Evolutionary conservation across 768 basidiomycete species (phyloP).

Genomic region (Kwoniella mangroviensis): DNA sequence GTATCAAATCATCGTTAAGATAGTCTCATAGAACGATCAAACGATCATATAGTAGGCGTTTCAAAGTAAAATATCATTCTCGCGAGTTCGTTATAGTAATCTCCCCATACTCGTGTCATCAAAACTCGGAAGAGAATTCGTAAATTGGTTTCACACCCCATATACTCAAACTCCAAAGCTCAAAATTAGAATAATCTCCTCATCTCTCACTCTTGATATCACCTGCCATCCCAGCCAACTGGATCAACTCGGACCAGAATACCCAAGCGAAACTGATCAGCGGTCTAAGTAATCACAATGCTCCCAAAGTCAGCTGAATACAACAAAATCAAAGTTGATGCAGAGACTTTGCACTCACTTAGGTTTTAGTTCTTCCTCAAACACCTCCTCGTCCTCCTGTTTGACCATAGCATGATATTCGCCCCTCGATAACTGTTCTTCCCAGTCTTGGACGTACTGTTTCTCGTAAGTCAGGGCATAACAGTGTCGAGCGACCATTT

Average conservation of each 20-base stretch:
- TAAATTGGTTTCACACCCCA: background rate
- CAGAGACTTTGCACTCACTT: conserved; percentile 30
- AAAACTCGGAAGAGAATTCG: background rate
- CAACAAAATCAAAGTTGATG: background rate
- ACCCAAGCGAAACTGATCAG: conserved; percentile 55
- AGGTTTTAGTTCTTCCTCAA: conserved; percentile 29
- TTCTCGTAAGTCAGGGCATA: conserved; percentile 54
- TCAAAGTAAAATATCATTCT: no score
- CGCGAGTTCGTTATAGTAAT: no score
- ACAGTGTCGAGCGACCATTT: conserved; percentile 51
- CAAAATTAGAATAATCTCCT: background rate
- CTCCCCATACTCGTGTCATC: no score
- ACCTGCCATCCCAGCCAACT: conserved; percentile 29
- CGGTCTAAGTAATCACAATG: conserved; percentile 23
- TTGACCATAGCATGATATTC: conserved; percentile 23
- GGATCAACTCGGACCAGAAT: conserved; percentile 48
- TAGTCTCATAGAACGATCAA: no score
- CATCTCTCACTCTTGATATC: background rate
- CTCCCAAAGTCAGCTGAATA: background rate
- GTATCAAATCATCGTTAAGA: no score
- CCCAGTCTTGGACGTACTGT: conserved; percentile 43
- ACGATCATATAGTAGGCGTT: no score
- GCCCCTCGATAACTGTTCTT: conserved; percentile 21
- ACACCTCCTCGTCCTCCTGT: conserved; percentile 23
- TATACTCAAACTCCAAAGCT: no score